Evolutionary conservation across 78 protist genomes (phyloP).

Genomic region (Protostelium mycophagum): DNA sequence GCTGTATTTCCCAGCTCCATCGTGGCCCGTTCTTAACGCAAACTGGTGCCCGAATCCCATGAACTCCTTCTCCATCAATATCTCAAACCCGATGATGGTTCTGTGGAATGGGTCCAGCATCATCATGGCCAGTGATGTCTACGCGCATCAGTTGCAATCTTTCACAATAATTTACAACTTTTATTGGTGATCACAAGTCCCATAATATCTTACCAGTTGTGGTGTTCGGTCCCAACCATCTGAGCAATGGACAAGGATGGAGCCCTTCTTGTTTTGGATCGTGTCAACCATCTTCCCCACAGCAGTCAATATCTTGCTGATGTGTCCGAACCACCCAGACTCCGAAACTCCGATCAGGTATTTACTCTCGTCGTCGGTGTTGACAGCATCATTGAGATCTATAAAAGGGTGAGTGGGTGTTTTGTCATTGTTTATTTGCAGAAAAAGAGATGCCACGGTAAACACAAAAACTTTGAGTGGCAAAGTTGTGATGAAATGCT

Average conservation of each 20-base stretch:
- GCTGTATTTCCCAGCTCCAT: slow-evolving; percentile 9
- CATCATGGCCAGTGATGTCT: slow-evolving; percentile 65
- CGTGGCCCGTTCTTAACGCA: slow-evolving; percentile 56
- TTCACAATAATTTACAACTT: background rate
- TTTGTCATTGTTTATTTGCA: background rate
- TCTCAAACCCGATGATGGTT: slow-evolving; percentile 79
- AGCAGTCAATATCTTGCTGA: slow-evolving; percentile 33
- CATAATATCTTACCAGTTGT: slow-evolving; percentile 36
- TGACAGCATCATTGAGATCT: background rate
- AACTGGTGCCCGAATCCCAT: slow-evolving; percentile 76
- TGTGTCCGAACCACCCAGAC: slow-evolving; percentile 38
- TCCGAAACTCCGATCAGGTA: background rate
- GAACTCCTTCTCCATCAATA: slow-evolving; percentile 85
- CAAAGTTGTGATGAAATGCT: background rate
- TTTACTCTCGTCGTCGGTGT: background rate
- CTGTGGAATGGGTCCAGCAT: slow-evolving; percentile 83
- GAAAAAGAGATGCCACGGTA: background rate
- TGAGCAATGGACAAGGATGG: slow-evolving; percentile 88
- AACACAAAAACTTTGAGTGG: background rate
- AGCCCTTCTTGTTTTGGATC: slow-evolving; percentile 8
- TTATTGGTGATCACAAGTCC: background rate
- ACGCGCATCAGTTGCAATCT: slow-evolving; percentile 2
- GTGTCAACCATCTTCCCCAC: slow-evolving; percentile 25
- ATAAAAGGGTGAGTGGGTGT: background rate
- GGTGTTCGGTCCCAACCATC: slow-evolving; percentile 98